Evolutionary conservation across 441 rosid species (phyloP), one percentile per base, ranked within the genome.

Genomic region (Theobroma grandiflorum): DNA sequence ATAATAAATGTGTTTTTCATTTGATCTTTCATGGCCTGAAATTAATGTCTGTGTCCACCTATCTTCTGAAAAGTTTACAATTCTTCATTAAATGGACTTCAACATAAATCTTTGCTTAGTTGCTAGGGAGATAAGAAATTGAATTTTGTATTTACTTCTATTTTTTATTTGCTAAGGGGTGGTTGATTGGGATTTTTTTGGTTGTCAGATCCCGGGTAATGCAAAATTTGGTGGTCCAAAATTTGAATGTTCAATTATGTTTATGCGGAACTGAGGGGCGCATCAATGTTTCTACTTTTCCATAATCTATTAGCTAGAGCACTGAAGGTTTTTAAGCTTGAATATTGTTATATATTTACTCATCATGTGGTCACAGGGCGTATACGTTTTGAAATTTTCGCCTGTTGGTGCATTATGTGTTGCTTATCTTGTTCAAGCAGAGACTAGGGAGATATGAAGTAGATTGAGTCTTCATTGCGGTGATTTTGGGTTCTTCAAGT

Each of bases 21-120:
- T 67, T 67, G 8, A 42, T 67, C 35, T 52, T 18, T 4, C 20
- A 9, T 35, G 4, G 62, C 12, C 43, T 61, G 58, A 20, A 26
- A 63, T 82, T 78, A 33, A 76, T 72, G 57, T 38, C 73, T 26
- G 42, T 72, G 35, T 20, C 55, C 37, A 33, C 53, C 72, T n/a
- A 37, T 67, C 16, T 35, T 49, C 31, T 64, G 31, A 26, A 26
- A 26, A 67, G n/a, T 67, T 40, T 42, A 16, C 45, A 15, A n/a
- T 61, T 68, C 22, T 50, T 16, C 33, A 18, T 12, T 15, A 35
- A 33, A 47, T 49, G 45, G 12, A 35, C 49, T 18, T 52, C 26
- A 72, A 52, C 6, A 35, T 43, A 50, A 72, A 52, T 72, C 58
- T 53, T 14, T 68, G 55, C 50, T n/a, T 66, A 10, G 52, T 22